Evolutionary conservation across 2,329 filamentous ascomycete species (phyloP), one percentile per base, ranked within the genome.

Genomic region (Alternaria panax): DNA sequence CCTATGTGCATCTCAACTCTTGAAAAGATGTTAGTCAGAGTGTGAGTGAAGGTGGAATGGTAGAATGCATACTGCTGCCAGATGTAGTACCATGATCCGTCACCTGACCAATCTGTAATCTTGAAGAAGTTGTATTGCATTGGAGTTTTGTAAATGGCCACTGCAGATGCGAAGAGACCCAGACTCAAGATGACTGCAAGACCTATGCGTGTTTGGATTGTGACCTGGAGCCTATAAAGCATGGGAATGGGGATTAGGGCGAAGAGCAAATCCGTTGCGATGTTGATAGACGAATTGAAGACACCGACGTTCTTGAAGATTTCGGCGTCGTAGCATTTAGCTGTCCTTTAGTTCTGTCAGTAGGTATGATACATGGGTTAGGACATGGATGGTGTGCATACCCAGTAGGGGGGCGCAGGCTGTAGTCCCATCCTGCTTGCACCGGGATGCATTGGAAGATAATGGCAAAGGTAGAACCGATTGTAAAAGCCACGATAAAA

Each of bases 261-360:
- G 61, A 82, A 78, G 7, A 79, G 58, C 9, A 78, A 66, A 60
- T 80, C 78, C 32, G 79, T 80, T 2, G 69, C 60, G 57, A 79
- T 78, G 59, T 78, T 80, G 62, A 80, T 61, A 24, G 72, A 72
- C 58, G 79, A 82, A 69, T 83, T 82, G 66, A 80, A 79, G 36
- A 85, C 66, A 16, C 80, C 82, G 24, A 84, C 78, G n/a, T 75
- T 75, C 18, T 75, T 79, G 68, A 81, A 84, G 1, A 77, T 79
- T 79, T n/a, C 72, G 70, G 8, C 75, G 74, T 48, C 46, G 32
- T 68, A 69, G 63, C 70, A 73, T 45, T 67, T 67, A 8, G 65
- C 69, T 16, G 52, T 59, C 32, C 67, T 64, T 12, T 3, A 27
- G n/a, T 12, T 58, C 24, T 56, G 53, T 61, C 27, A 40, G 41